Percentiles rank a stretch among this genome's conserved stretches.
Conservation (phyloP, 805 yeast species). For the Cyberlindnera samutprakarnensis region DNA sequence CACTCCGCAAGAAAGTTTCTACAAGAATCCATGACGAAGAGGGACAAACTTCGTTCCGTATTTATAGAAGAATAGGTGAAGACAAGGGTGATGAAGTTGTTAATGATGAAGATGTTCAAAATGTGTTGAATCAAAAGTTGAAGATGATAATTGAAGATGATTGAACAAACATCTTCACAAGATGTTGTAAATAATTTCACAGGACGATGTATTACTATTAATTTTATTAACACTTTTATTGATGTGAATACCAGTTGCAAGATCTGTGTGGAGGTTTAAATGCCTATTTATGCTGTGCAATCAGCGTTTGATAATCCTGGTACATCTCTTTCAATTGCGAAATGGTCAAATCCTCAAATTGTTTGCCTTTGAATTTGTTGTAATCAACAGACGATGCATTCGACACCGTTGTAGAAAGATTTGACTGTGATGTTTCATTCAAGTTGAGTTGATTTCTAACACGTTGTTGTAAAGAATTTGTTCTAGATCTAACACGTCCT, state of each 20-base stretch:
- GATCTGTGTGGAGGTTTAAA: too few relatives aligned
- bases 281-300: neutral
- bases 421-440: neutral
- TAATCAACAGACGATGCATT: constrained; percentile 6
- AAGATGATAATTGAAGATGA: constrained; percentile 30
- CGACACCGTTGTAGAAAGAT: too few relatives aligned
- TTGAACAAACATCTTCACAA: too few relatives aligned
- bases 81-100: constrained; percentile 27
- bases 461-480: neutral
- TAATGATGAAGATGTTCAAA: constrained; percentile 26
- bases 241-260: too few relatives aligned
- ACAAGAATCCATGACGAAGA: constrained; percentile 38
- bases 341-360: constrained; percentile 13
- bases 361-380: constrained; percentile 8
- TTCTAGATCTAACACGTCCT: neutral
- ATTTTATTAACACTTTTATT: too few relatives aligned
- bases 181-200: too few relatives aligned
- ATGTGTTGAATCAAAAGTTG: constrained; percentile 27
- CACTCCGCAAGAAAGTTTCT: constrained; percentile 42
- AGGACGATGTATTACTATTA: too few relatives aligned
- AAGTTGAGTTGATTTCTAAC: neutral
- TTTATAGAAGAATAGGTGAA: constrained; percentile 26
- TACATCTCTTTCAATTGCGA: constrained; percentile 13
- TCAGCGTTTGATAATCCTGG: constrained; percentile 12
- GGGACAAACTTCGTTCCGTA: constrained; percentile 24